Percentiles rank a stretch among this genome's conserved stretches.
Conservation (phyloP, 2,329 filamentous ascomycete species). For the Xylaria sp. region DNA sequence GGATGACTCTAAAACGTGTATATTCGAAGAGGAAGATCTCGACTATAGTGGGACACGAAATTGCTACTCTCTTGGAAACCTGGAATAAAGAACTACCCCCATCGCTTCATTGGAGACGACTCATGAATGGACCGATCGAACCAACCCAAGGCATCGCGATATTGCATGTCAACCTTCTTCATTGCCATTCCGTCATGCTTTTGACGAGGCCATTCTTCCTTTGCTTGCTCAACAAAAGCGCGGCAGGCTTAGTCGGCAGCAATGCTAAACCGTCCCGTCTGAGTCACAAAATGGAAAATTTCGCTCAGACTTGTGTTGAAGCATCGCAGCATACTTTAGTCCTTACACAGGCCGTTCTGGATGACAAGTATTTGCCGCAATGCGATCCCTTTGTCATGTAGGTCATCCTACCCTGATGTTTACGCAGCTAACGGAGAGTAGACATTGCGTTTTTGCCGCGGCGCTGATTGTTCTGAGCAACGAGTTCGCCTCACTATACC, state of each 20-base stretch:
- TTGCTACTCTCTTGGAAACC: constrained; percentile 47
- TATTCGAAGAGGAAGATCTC: constrained; percentile 58
- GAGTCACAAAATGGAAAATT: constrained; percentile 38
- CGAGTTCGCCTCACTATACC: constrained; percentile 48
- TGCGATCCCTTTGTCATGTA: constrained; percentile 54
- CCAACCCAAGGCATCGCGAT: constrained; percentile 52
- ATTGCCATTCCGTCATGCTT: constrained; percentile 58
- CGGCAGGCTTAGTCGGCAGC: constrained; percentile 31
- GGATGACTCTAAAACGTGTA: constrained; percentile 52
- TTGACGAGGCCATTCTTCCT: constrained; percentile 61
- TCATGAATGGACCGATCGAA: constrained; percentile 36
- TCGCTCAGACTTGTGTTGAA: constrained; percentile 47
- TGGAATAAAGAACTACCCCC: constrained; percentile 47
- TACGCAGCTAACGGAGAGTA: constrained; percentile 27
- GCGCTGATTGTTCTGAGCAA: constrained; percentile 52
- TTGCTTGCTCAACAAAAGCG: constrained; percentile 45
- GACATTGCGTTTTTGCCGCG: constrained; percentile 53
- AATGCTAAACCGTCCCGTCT: constrained; percentile 28
- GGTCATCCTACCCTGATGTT: constrained; percentile 25
- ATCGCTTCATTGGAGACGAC: constrained; percentile 46
- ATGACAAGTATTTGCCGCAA: constrained; percentile 42
- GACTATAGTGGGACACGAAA: constrained; percentile 50
- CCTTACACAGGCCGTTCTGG: constrained; percentile 41
- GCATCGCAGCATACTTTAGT: constrained; percentile 47
- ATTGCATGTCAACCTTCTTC: constrained; percentile 57